A percentile compares a stretch with the other conserved stretches of the same genome.
These are phyloP conservation scores for Cochlearia excelsa DNA, from an alignment of 345 rosid species.

Conservation along the genomic window DNA sequence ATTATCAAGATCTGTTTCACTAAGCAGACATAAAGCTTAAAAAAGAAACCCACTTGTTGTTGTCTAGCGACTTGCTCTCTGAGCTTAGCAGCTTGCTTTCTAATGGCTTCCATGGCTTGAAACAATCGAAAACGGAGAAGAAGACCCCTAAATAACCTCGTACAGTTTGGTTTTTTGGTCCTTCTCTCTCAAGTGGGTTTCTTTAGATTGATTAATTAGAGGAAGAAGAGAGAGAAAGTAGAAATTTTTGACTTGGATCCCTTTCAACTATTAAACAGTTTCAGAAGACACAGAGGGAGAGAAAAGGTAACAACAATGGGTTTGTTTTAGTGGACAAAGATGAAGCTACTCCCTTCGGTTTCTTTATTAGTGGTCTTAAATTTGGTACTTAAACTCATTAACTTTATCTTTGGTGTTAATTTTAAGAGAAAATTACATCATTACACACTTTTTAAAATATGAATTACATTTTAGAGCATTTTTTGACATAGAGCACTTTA, in stretches of 20 bases:
- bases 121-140: neutral
- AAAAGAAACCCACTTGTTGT: constrained; percentile 57
- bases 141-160: neutral
- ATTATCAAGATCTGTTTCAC: no score
- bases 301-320: constrained; percentile 34
- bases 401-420: no score
- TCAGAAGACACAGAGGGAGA: neutral
- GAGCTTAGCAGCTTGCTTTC: constrained; percentile 83
- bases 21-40: constrained; percentile 10
- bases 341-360: constrained; percentile 26
- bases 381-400: constrained; percentile 4
- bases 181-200: no score
- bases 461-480: no score
- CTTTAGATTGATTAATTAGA: constrained; percentile 5
- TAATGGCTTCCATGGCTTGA: constrained; percentile 64
- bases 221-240: constrained; percentile 6
- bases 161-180: no score
- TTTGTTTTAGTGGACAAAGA: constrained; percentile 20
- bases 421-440: no score
- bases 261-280: constrained; percentile 30
- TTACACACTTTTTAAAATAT: no score
- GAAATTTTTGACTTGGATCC: constrained; percentile 1
- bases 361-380: constrained; percentile 26
- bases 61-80: constrained; percentile 94
- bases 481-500: no score